These are phyloP conservation scores for Fusarium neocosmosporiellum DNA, from an alignment of 2,329 filamentous ascomycete genomes.

Conservation along the genomic window DNA sequence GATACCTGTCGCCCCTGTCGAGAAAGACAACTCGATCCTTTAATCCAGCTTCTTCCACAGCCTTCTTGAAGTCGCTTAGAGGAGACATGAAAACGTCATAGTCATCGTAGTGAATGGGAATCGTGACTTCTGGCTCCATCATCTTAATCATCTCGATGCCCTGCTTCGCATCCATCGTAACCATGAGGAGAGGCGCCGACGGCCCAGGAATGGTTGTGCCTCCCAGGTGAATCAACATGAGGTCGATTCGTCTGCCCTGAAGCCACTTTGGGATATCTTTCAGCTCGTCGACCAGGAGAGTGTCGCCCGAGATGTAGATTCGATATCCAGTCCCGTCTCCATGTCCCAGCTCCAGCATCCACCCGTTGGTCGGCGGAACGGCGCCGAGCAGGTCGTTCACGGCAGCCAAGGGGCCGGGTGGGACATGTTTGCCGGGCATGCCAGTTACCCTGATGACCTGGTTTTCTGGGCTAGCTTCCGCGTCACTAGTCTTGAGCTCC, in stretches of 20 bases:
- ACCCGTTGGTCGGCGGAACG: constrained; percentile 74
- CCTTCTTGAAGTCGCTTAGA: constrained; percentile 69
- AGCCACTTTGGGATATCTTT: constrained; percentile 69
- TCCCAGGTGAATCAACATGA: constrained; percentile 75
- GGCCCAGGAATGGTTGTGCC: constrained; percentile 73
- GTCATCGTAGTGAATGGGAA: constrained; percentile 74
- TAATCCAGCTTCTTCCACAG: constrained; percentile 63
- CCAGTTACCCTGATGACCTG: constrained; percentile 62
- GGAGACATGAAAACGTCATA: constrained; percentile 71
- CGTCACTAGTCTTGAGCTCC: constrained; percentile 24
- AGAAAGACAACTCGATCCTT: constrained; percentile 68
- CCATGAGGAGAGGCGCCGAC: constrained; percentile 69
- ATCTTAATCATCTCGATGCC: constrained; percentile 69
- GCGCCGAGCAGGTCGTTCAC: constrained; percentile 54
- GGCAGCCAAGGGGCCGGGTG: constrained; percentile 49
- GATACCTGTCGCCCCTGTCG: constrained; percentile 50
- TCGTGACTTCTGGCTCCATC: constrained; percentile 69
- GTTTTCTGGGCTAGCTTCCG: constrained; percentile 48
- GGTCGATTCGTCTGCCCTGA: constrained; percentile 64
- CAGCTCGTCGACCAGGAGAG: constrained; percentile 66
- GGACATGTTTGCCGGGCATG: constrained; percentile 74
- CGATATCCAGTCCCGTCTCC: constrained; percentile 59
- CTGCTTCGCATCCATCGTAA: constrained; percentile 75
- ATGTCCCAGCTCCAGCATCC: constrained; percentile 72
- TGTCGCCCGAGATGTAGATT: constrained; percentile 76